Conservation (phyloP, 495 filamentous ascomycete genomes). For the Letharia columbiana region DNA sequence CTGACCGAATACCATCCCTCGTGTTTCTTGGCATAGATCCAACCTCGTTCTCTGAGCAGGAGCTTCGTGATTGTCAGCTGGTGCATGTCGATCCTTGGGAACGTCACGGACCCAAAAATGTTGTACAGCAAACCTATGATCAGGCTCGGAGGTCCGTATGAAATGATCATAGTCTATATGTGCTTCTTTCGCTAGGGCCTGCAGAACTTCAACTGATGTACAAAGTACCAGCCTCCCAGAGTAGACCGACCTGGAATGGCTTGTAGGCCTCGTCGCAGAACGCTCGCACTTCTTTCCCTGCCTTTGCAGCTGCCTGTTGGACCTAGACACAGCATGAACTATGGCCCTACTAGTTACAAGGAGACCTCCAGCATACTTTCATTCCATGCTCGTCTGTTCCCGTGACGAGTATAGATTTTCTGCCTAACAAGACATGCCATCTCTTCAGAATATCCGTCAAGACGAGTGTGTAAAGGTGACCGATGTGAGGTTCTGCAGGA, state of each 20-base stretch:
- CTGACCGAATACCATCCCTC: slow-evolving; percentile 94
- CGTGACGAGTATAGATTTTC: slow-evolving; percentile 66
- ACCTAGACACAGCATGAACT: slow-evolving; percentile 42
- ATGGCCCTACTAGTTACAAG: not conserved
- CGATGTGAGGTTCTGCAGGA: slow-evolving; percentile 76
- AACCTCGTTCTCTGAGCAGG: slow-evolving; percentile 61
- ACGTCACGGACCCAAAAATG: slow-evolving; percentile 57
- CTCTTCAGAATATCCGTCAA: slow-evolving; percentile 85
- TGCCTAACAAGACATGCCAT: slow-evolving; percentile 74
- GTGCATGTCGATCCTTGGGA: not conserved
- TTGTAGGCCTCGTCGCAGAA: slow-evolving; percentile 53
- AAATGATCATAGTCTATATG: slow-evolving; percentile 71
- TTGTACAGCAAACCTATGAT: slow-evolving; percentile 77
- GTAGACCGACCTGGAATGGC: slow-evolving; percentile 34
- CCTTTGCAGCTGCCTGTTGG: slow-evolving; percentile 68
- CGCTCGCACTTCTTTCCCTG: slow-evolving; percentile 51
- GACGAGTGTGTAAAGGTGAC: slow-evolving; percentile 89
- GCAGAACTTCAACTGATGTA: not conserved
- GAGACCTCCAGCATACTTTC: slow-evolving; percentile 41
- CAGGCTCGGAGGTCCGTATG: slow-evolving; percentile 77
- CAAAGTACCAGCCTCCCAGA: not conserved
- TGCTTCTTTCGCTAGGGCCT: slow-evolving; percentile 56
- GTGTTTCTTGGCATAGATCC: slow-evolving; percentile 80
- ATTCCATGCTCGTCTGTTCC: slow-evolving; percentile 98
- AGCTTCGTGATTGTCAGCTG: slow-evolving; percentile 21